Evolutionary conservation across 2,329 filamentous ascomycete species (phyloP).

Genomic region (Dothistroma pini): DNA sequence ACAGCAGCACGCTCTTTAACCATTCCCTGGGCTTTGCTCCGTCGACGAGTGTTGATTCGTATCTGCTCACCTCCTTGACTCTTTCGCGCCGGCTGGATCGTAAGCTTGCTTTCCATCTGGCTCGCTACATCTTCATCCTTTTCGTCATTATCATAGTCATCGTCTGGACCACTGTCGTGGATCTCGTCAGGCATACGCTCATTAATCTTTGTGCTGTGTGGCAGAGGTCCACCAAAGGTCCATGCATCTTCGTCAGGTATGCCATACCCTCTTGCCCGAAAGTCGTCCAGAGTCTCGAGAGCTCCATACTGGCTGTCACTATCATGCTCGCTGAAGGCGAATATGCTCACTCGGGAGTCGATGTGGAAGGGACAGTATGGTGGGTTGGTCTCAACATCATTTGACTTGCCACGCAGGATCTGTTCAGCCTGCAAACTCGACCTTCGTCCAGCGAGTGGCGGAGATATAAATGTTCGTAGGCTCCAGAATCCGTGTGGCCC

Average conservation of each 20-base stretch:
- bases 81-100: conserved; percentile 19
- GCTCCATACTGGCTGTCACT: conserved; percentile 15
- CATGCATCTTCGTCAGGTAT: conserved; percentile 24
- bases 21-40: conserved; percentile 8
- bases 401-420: conserved; percentile 1
- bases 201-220: conserved; percentile 29
- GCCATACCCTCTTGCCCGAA: conserved; percentile 26
- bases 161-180: conserved; percentile 5
- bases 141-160: conserved; percentile 6
- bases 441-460: conserved; percentile 2
- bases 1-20: not conserved
- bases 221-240: conserved; percentile 32
- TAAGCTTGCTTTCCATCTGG: conserved; percentile 27
- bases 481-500: conserved; percentile 42
- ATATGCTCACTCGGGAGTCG: conserved; percentile 76
- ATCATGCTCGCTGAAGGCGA: conserved; percentile 52
- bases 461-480: conserved; percentile 24
- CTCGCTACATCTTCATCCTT: conserved; percentile 21
- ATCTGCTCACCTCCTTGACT: conserved; percentile 18
- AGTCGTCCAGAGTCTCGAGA: conserved; percentile 9
- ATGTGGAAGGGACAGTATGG: conserved; percentile 97
- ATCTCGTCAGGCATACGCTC: conserved; percentile 19
- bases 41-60: conserved; percentile 23
- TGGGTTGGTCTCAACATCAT: conserved; percentile 71
- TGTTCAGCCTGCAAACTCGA: not conserved